Base-by-base conservation (phyloP, 345 rosid genomes). In the Citrus inodora region DNA sequence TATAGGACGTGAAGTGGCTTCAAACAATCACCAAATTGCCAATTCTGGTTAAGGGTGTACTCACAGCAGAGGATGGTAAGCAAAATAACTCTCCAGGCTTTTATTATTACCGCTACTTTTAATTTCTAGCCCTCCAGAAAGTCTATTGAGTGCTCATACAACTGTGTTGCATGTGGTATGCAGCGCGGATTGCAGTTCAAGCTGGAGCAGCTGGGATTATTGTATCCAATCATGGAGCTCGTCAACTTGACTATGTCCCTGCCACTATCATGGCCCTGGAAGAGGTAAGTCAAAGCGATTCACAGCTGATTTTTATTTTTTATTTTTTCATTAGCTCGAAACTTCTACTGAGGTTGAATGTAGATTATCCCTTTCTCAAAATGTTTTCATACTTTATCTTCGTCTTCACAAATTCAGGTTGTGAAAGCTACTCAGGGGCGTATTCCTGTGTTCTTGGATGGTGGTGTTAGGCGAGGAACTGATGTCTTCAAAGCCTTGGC, bases 401-500 rank as follows among this genome's bases (percentile, higher is more conserved):
- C 53, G 59, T 35, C 59, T 46, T 78, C 37, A 0, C 79, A 22
- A 62, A 35, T 71, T 51, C 81, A 94, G 98, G 97, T 95, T 42
- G 98, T 93, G 25, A 92, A 93, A 81, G 98, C 93, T 56, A 91
- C 91, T 22, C 94, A 92, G 82, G 98, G 98, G 63, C 80, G 92
- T 22, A 74, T 95, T 73, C 98, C 98, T 17, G 98, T 95, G 46
- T 92, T 95, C 85, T 87, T 95, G 33, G 97, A 94, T 80, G 98
- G 98, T 33, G 98, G 98, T 78, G 98, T 95, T 78, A 85, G 97
- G 28, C 98, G 98, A 38, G 98, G 98, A 71, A 95, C 98, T 0
- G 98, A 95, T 83, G 98, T 93, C 70, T 93, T 95, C 87, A 95
- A 95, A 82, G 98, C 98, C 60, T 82, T 95, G 65, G 98, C 98